Conservation (phyloP, 1,284 basidiomycete species). For the Pterulicium gracile region DNA sequence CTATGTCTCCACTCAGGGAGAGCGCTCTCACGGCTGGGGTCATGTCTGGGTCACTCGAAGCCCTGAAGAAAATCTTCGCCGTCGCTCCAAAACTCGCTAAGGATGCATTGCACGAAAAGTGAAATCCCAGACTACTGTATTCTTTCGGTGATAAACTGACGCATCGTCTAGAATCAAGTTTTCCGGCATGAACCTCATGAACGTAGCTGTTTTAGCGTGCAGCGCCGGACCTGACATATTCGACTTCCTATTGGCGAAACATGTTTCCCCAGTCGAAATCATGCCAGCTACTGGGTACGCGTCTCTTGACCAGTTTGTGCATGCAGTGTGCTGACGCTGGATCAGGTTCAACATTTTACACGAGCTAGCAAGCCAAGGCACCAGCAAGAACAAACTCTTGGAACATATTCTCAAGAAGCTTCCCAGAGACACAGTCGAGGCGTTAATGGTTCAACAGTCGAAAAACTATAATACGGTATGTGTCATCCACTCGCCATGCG, state of each 20-base stretch:
- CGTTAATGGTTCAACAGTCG: constrained; percentile 33
- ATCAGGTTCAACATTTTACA: constrained; percentile 46
- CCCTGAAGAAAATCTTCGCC: constrained; percentile 30
- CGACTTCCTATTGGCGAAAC: constrained; percentile 38
- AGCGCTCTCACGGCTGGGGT: constrained; percentile 35
- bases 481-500: background rate
- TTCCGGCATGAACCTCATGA: constrained; percentile 30
- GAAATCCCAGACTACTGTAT: constrained; percentile 9
- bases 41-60: constrained; percentile 20
- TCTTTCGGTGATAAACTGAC: background rate
- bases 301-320: constrained; percentile 5
- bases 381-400: constrained; percentile 20
- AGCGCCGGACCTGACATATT: constrained; percentile 22
- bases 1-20: constrained; percentile 31
- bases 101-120: constrained; percentile 30
- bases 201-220: constrained; percentile 26
- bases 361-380: constrained; percentile 21
- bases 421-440: constrained; percentile 31
- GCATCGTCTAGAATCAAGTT: constrained; percentile 29
- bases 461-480: constrained; percentile 36
- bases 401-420: constrained; percentile 35
- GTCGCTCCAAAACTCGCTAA: constrained; percentile 29
- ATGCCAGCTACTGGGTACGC: constrained; percentile 32
- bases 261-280: constrained; percentile 30
- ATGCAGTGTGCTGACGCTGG: background rate